Evolutionary conservation across 2,329 filamentous ascomycete genomes (phyloP).

Genomic region (Penicillium fuscoglaucum): DNA sequence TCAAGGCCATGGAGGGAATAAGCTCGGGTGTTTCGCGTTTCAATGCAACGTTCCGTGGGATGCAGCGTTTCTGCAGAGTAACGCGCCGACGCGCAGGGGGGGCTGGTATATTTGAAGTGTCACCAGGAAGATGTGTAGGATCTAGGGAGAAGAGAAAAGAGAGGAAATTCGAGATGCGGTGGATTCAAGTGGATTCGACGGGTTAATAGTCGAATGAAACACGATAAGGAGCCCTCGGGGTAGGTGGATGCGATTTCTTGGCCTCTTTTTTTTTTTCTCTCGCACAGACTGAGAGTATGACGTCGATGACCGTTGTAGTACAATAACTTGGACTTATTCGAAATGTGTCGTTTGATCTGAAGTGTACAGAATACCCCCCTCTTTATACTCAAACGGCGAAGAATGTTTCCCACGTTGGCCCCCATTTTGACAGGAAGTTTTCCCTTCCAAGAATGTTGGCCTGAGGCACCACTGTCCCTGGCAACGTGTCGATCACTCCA

Average conservation of each 20-base stretch:
- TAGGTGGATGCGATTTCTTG: constrained; percentile 1
- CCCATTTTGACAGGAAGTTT: not conserved
- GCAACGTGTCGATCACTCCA: not conserved
- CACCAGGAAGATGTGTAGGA: no score
- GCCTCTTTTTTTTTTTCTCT: not conserved
- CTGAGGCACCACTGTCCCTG: constrained; percentile 1
- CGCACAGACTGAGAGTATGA: not conserved
- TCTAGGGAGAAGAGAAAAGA: not conserved
- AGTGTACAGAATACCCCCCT: not conserved
- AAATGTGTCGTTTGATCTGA: not conserved
- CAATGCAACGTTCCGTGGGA: constrained; percentile 6
- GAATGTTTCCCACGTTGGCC: constrained; percentile 5
- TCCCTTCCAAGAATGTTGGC: not conserved
- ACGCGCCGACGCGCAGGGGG: constrained; percentile 5
- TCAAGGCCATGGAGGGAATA: constrained; percentile 14
- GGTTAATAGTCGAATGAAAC: not conserved
- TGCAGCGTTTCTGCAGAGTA: constrained; percentile 3
- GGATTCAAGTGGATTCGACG: not conserved
- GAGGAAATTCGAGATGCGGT: not conserved
- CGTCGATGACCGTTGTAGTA: not conserved
- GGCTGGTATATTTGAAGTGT: not conserved
- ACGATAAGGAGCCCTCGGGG: not conserved
- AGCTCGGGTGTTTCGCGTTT: not conserved
- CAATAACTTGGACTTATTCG: not conserved
- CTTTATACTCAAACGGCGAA: not conserved